phyloP scores from a whole-genome alignment of 148 eudicot genomes.

The Dianthus caryophyllus region DNA sequence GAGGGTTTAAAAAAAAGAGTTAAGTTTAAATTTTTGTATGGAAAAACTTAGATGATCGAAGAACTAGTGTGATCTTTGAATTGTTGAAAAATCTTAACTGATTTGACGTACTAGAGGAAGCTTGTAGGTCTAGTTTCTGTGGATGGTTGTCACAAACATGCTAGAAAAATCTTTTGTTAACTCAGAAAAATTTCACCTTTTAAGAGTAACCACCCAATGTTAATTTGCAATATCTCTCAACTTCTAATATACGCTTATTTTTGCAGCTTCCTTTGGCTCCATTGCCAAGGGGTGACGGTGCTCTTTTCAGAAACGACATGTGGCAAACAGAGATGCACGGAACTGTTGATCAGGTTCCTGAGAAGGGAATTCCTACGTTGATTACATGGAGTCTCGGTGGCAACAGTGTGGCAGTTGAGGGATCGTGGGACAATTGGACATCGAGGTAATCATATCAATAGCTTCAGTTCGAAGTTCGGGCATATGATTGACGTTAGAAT shows the following conservation, averaged over 20 bases:
- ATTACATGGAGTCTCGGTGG: conserved; percentile 86
- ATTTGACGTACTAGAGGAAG: too few relatives aligned
- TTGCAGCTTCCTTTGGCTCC: conserved; percentile 71
- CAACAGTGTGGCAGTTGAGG: conserved; percentile 70
- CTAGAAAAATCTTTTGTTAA: too few relatives aligned
- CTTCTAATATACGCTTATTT: not conserved
- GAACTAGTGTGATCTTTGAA: not conserved
- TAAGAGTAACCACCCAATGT: too few relatives aligned
- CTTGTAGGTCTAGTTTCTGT: too few relatives aligned
- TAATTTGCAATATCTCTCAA: conserved; percentile 3
- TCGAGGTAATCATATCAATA: conserved; percentile 43
- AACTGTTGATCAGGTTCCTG: conserved; percentile 38
- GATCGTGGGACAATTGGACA: conserved; percentile 91
- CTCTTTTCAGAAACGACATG: conserved; percentile 32
- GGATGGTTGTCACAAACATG: too few relatives aligned
- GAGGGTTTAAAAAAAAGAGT: not conserved
- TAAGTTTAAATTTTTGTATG: not conserved
- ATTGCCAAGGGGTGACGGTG: conserved; percentile 43
- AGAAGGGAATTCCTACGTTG: conserved; percentile 67
- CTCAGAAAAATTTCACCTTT: too few relatives aligned
- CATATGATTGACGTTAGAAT: conserved; percentile 18
- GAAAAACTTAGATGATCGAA: not conserved
- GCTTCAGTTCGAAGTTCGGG: not conserved
- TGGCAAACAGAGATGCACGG: conserved; percentile 38
- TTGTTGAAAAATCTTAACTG: not conserved